These are phyloP conservation scores for Viola pubescens DNA, from an alignment of 441 rosid genomes.

Conservation along the genomic window DNA sequence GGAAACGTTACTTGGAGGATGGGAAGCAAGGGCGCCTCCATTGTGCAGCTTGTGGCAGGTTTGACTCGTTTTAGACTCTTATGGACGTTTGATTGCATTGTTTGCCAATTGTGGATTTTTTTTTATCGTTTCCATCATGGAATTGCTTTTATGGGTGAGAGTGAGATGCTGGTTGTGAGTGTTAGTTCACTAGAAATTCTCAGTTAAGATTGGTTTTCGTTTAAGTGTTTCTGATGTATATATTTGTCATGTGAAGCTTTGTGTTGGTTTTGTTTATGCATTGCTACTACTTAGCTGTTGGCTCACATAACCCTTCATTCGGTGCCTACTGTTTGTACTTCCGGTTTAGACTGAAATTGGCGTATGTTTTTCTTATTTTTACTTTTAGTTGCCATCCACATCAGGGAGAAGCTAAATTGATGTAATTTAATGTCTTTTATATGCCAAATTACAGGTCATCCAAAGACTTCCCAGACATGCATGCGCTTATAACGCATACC, in stretches of 20 bases:
- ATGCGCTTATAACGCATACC: conserved; percentile 85
- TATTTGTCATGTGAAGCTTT: too few relatives aligned
- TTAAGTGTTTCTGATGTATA: too few relatives aligned
- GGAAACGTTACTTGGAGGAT: conserved; percentile 64
- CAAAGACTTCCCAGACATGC: conserved; percentile 84
- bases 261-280: too few relatives aligned
- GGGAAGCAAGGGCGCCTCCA: conserved; percentile 72
- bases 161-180: too few relatives aligned
- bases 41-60: conserved; percentile 88
- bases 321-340: background rate
- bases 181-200: too few relatives aligned
- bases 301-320: too few relatives aligned
- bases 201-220: too few relatives aligned
- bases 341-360: conserved; percentile 12
- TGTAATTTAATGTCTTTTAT: conserved; percentile 55
- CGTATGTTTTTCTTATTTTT: conserved; percentile 16
- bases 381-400: conserved; percentile 30
- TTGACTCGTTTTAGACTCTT: conserved; percentile 30
- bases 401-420: conserved; percentile 36
- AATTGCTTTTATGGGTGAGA: conserved; percentile 1
- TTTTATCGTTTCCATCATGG: background rate
- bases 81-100: conserved; percentile 15
- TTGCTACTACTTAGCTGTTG: too few relatives aligned
- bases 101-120: background rate
- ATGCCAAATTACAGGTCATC: conserved; percentile 82